phyloP scores from a whole-genome alignment of 1,284 basidiomycete species.

The Fistulinella cinereoalba region DNA sequence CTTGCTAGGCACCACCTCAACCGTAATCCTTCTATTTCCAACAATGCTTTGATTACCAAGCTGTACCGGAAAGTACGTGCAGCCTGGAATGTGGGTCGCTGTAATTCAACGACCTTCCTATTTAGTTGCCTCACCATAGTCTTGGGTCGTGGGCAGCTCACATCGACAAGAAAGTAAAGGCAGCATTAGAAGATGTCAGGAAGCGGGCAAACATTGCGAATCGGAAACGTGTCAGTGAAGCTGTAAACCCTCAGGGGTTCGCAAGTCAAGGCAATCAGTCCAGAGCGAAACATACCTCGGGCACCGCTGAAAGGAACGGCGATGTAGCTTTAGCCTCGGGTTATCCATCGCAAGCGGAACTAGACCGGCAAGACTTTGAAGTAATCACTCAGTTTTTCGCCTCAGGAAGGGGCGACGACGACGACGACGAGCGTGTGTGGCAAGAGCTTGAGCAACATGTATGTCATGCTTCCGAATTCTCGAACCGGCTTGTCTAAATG shows the following conservation, averaged over 20 bases:
- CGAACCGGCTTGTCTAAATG: background rate
- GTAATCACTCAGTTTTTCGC: constrained; percentile 52
- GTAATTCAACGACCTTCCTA: background rate
- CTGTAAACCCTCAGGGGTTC: background rate
- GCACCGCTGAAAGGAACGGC: background rate
- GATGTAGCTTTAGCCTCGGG: background rate
- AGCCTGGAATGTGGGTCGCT: background rate
- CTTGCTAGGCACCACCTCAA: constrained; percentile 37
- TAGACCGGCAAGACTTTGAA: constrained; percentile 42
- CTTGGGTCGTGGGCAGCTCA: constrained; percentile 37
- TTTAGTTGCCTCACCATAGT: constrained; percentile 49
- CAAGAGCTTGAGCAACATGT: constrained; percentile 38
- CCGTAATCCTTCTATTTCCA: constrained; percentile 38
- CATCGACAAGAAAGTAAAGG: constrained; percentile 28
- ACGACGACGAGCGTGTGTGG: constrained; percentile 50
- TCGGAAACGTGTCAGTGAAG: constrained; percentile 20
- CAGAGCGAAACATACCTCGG: background rate
- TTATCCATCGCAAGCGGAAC: constrained; percentile 7
- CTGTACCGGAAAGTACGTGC: constrained; percentile 41
- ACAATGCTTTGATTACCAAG: constrained; percentile 30
- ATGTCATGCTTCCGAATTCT: constrained; percentile 8
- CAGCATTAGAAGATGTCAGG: constrained; percentile 25
- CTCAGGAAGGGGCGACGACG: constrained; percentile 42
- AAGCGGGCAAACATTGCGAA: constrained; percentile 35
- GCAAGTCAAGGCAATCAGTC: background rate